Evolutionary conservation across 345 rosid genomes (phyloP).

Genomic region (Eucalyptus marginata): DNA sequence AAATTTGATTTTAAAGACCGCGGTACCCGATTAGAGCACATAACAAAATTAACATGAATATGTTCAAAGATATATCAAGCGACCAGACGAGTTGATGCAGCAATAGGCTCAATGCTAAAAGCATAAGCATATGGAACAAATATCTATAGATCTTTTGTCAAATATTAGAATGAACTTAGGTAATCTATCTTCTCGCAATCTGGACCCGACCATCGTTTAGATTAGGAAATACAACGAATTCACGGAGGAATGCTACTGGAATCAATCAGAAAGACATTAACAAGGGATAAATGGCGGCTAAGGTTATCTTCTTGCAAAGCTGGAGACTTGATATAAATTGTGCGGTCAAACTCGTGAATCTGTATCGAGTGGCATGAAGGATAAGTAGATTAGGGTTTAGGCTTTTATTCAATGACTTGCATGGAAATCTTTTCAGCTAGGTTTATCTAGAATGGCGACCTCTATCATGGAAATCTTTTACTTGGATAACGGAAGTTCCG

Average conservation of each 20-base stretch:
- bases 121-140: background rate
- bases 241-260: background rate
- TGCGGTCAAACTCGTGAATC: background rate
- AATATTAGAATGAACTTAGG: background rate
- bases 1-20: background rate
- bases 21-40: background rate
- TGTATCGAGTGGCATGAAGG: background rate
- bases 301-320: background rate
- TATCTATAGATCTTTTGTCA: background rate
- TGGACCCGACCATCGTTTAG: background rate
- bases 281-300: background rate
- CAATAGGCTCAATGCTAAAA: background rate
- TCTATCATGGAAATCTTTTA: background rate
- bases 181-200: background rate
- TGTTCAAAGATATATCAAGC: background rate
- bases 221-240: background rate
- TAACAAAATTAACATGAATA: background rate
- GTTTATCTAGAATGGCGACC: background rate
- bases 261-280: background rate
- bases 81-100: background rate
- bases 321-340: background rate
- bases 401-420: background rate
- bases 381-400: background rate
- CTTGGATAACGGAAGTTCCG: background rate
- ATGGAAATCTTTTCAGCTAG: background rate